Evolutionary conservation across 164 flowering plant species (phyloP).

Genomic region (Sextonia rubra): DNA sequence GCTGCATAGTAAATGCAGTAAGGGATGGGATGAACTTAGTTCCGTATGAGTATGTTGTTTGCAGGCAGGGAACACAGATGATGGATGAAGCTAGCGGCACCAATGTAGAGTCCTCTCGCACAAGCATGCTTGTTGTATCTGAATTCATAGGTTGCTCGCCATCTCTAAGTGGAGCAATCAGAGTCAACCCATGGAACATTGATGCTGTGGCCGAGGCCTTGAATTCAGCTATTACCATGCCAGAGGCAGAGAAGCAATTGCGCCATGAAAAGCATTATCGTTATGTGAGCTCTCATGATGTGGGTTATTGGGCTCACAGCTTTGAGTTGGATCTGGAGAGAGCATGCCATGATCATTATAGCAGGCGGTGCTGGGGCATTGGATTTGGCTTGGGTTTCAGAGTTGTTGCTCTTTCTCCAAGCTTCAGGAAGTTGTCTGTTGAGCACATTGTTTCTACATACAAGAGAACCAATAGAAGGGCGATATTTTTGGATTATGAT

Average conservation of each 20-base stretch:
- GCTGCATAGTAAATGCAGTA: constrained; percentile 7
- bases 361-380: constrained; percentile 4
- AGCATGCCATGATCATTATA: constrained; percentile 2
- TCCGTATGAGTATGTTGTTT: constrained; percentile 6
- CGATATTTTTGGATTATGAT: constrained; percentile 10
- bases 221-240: neutral
- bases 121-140: constrained; percentile 8
- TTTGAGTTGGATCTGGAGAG: constrained; percentile 9
- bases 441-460: neutral
- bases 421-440: constrained; percentile 3
- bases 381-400: constrained; percentile 6
- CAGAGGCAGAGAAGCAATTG: constrained; percentile 7
- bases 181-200: constrained; percentile 13
- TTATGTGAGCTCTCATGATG: constrained; percentile 10
- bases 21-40: constrained; percentile 14
- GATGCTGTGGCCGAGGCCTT: constrained; percentile 8
- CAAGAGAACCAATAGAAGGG: constrained; percentile 9
- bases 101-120: neutral
- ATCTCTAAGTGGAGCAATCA: constrained; percentile 12
- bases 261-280: constrained; percentile 13
- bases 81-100: neutral
- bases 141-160: constrained; percentile 13
- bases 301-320: constrained; percentile 11
- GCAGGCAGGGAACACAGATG: constrained; percentile 2
- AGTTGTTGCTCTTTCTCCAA: constrained; percentile 12